A percentile compares a stretch with the other conserved stretches of the same genome.
These are phyloP conservation scores for Aspergillus sp. DNA, from an alignment of 2,329 filamentous ascomycete genomes.

Conservation along the genomic window DNA sequence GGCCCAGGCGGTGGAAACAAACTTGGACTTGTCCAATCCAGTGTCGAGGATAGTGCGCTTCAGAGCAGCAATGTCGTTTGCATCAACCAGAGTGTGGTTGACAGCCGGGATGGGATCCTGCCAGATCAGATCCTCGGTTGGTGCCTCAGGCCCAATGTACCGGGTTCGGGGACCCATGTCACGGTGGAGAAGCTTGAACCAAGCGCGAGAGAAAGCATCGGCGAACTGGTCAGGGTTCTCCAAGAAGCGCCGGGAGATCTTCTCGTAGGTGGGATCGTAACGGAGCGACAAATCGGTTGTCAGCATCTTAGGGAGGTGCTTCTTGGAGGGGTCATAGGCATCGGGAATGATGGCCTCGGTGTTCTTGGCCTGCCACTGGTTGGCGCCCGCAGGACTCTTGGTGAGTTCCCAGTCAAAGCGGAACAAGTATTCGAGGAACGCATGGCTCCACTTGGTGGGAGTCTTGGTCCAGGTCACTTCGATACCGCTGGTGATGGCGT, in stretches of 20 bases:
- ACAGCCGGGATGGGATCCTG: slow-evolving; percentile 69
- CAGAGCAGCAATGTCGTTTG: slow-evolving; percentile 63
- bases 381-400: slow-evolving; percentile 73
- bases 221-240: slow-evolving; percentile 68
- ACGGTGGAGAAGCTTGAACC: slow-evolving; percentile 83
- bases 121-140: slow-evolving; percentile 70
- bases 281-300: slow-evolving; percentile 74
- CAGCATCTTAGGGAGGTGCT: slow-evolving; percentile 75
- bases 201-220: slow-evolving; percentile 71
- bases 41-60: slow-evolving; percentile 69
- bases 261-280: slow-evolving; percentile 71
- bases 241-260: slow-evolving; percentile 71
- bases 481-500: slow-evolving; percentile 74
- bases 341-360: slow-evolving; percentile 69
- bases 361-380: slow-evolving; percentile 76
- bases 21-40: slow-evolving; percentile 61
- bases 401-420: slow-evolving; percentile 75
- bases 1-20: slow-evolving; percentile 69
- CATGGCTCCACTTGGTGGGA: slow-evolving; percentile 74
- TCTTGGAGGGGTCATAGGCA: slow-evolving; percentile 68
- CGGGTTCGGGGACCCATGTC: slow-evolving; percentile 72
- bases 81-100: slow-evolving; percentile 61
- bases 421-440: slow-evolving; percentile 75
- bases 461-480: slow-evolving; percentile 80
- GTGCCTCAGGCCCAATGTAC: slow-evolving; percentile 74